Evolutionary conservation across 2,329 filamentous ascomycete genomes (phyloP), one percentile per base, ranked within the genome.

Genomic region (Hortaea sp.): DNA sequence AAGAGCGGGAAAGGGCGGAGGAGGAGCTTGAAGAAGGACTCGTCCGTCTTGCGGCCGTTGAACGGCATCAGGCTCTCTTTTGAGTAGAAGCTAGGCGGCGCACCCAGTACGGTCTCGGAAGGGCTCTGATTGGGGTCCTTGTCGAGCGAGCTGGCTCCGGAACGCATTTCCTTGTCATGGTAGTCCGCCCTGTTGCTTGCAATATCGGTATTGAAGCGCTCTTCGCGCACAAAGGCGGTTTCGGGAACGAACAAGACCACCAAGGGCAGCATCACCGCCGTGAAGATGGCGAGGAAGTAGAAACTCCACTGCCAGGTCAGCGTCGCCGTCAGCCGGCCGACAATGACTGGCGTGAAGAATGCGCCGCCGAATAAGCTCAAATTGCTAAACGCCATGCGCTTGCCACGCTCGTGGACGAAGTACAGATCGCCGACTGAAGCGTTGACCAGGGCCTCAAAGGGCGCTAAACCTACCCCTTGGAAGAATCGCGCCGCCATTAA

Each of bases 291-390:
- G 10, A 94, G 79, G 38, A 95, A 77, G 64, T 89, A 88, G 61
- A 95, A 95, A 0, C 82, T 84, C 88, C 88, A 95, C 62, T 78
- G 69, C 83, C 88, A 94, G n/a, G 81, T 80, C 42, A 94, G 73
- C 0, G 73, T 71, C 41, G 78, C 68, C 3, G 88, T 88, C 57
- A 95, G 89, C 66, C 88, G 88, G 32, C 89, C 89, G 1, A 89
- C 88, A 27, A 95, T 69, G n/a, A 95, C 87, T 0, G 90, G 90
- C 0, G 90, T 95, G 54, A 85, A 74, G 61, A 85, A 85, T 1
- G 81, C 78, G 11, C 81, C 81, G 2, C 82, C 82, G 53, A 84
- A 86, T 2, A 86, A 68, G n/a, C 78, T 75, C 29, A 85, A 72
- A 57, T 84, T 85, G 3, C 74, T 75, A 45, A 94, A 73, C 1